These are phyloP conservation scores for Leccinum incarnatum DNA, from an alignment of 768 basidiomycete genomes.

Conservation along the genomic window DNA sequence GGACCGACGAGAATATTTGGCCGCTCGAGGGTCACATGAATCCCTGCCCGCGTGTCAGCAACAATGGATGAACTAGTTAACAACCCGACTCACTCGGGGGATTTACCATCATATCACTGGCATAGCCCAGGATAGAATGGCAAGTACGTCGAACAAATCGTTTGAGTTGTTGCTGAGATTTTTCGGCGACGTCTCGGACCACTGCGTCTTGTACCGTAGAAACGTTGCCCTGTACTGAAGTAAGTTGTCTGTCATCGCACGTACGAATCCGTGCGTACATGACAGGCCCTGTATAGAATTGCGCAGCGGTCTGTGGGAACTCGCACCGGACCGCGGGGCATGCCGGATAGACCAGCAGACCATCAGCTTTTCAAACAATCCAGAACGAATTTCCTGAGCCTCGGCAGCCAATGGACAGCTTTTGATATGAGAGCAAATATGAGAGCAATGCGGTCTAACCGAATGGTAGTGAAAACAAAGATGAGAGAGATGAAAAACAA, in stretches of 20 bases:
- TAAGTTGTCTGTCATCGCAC: neutral
- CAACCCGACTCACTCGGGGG: neutral
- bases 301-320: neutral
- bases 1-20: neutral
- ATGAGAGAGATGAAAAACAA: neutral
- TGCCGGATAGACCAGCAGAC: neutral
- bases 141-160: neutral
- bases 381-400: too few relatives aligned
- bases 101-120: neutral
- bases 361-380: neutral
- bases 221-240: neutral
- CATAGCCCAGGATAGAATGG: neutral
- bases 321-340: neutral
- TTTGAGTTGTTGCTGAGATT: neutral
- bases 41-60: neutral
- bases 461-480: neutral
- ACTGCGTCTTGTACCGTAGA: neutral
- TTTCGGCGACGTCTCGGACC: neutral
- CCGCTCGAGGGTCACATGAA: constrained; percentile 6
- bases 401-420: neutral
- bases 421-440: neutral
- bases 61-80: neutral
- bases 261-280: neutral
- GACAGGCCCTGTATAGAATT: neutral
- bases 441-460: neutral